A percentile compares a stretch with the other conserved stretches of the same genome.
phyloP scores from a whole-genome alignment of 176 grass and related monocot genomes.

The Microstegium vimineum region DNA sequence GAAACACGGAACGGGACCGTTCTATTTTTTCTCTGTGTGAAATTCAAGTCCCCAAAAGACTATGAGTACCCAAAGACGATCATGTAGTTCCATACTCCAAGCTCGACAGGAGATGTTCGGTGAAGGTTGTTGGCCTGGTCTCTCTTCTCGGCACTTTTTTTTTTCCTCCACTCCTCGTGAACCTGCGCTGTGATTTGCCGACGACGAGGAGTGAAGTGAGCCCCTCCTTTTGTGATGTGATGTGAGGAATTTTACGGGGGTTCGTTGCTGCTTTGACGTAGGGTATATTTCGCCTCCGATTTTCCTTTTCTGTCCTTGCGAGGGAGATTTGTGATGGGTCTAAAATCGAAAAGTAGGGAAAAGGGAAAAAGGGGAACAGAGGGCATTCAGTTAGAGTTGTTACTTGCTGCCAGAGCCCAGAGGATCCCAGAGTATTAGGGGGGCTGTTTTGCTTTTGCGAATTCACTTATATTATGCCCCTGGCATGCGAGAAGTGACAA shows the following conservation, averaged over 20 bases:
- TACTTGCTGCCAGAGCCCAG: neutral
- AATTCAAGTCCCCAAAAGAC: neutral
- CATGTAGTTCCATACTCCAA: neutral
- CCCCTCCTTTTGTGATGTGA: neutral
- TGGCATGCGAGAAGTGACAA: neutral
- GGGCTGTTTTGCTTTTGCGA: slow-evolving; percentile 17
- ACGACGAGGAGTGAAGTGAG: neutral
- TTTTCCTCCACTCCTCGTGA: neutral
- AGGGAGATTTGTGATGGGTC: neutral
- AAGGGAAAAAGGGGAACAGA: neutral
- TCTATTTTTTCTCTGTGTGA: neutral
- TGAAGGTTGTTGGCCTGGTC: slow-evolving; percentile 9
- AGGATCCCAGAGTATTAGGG: neutral
- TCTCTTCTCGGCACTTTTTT: neutral
- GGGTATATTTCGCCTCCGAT: neutral
- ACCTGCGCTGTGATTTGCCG: neutral
- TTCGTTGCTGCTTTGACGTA: neutral
- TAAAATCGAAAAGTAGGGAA: neutral
- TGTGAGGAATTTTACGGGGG: slow-evolving; percentile 14
- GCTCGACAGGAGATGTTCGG: neutral
- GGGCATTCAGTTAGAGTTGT: neutral
- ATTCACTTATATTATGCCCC: neutral
- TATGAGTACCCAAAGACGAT: neutral
- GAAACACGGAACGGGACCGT: neutral
- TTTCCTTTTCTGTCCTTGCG: neutral